Evolutionary conservation across 371 early-diverging fungal species (phyloP).

Genomic region (Nematocida major): DNA sequence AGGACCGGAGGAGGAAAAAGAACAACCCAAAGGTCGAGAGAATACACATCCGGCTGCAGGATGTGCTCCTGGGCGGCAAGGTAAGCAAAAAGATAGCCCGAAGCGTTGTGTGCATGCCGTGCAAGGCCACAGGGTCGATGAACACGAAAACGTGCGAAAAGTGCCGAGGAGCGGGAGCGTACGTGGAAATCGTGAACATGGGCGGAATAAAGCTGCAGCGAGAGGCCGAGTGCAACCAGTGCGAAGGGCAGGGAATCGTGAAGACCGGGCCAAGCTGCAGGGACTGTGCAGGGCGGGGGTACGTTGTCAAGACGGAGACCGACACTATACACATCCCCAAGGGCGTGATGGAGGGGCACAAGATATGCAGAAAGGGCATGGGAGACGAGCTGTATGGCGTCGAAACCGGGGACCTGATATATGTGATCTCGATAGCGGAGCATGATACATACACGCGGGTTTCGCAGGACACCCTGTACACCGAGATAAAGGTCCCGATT

Average conservation of each 20-base stretch:
- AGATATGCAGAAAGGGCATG: slow-evolving; percentile 41
- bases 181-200: slow-evolving; percentile 26
- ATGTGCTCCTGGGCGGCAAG: slow-evolving; percentile 53
- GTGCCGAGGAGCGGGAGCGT: slow-evolving; percentile 61
- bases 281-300: slow-evolving; percentile 57
- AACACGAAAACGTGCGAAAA: slow-evolving; percentile 51
- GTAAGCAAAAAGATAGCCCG: slow-evolving; percentile 53
- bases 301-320: slow-evolving; percentile 12
- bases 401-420: slow-evolving; percentile 58
- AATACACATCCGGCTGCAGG: slow-evolving; percentile 53
- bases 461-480: not conserved
- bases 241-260: slow-evolving; percentile 50
- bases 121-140: slow-evolving; percentile 60
- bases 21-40: slow-evolving; percentile 32
- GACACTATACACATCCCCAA: slow-evolving; percentile 54
- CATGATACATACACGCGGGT: slow-evolving; percentile 49
- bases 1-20: slow-evolving; percentile 20
- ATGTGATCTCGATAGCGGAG: slow-evolving; percentile 48
- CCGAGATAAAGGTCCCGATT: slow-evolving; percentile 12
- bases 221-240: slow-evolving; percentile 54
- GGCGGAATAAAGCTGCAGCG: slow-evolving; percentile 48
- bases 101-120: slow-evolving; percentile 55
- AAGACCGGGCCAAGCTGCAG: slow-evolving; percentile 56
- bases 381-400: slow-evolving; percentile 57
- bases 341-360: slow-evolving; percentile 52